Conservation (phyloP, 2,329 filamentous ascomycete species). For the Xylaria arbuscula region DNA sequence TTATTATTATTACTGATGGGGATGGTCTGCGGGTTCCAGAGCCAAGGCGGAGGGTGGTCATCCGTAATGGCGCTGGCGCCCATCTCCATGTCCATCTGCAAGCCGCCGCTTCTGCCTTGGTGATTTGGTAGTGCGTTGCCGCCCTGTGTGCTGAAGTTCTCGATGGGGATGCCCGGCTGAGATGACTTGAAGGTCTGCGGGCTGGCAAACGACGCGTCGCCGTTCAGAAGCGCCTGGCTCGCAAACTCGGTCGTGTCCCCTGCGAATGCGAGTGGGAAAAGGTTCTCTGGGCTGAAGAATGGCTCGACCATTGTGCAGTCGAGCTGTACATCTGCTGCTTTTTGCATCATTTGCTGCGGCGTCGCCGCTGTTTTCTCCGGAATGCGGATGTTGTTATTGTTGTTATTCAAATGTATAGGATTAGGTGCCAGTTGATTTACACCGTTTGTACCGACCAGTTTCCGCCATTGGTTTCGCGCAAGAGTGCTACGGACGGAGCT, state of each 20-base stretch:
- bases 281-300: slow-evolving; percentile 51
- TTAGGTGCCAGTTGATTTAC: slow-evolving; percentile 41
- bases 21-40: slow-evolving; percentile 53
- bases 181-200: slow-evolving; percentile 32
- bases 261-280: slow-evolving; percentile 47
- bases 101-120: neutral
- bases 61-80: slow-evolving; percentile 39
- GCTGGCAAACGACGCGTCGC: slow-evolving; percentile 27
- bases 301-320: slow-evolving; percentile 54
- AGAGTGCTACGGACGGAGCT: slow-evolving; percentile 59
- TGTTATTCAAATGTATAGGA: slow-evolving; percentile 4
- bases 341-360: slow-evolving; percentile 7
- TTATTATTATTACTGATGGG: neutral
- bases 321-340: slow-evolving; percentile 45
- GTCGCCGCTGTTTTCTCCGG: slow-evolving; percentile 8
- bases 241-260: slow-evolving; percentile 32
- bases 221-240: slow-evolving; percentile 32
- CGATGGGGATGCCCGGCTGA: slow-evolving; percentile 34
- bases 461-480: slow-evolving; percentile 64
- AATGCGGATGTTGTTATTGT: slow-evolving; percentile 1
- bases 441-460: slow-evolving; percentile 55
- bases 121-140: slow-evolving; percentile 20
- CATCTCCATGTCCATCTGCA: slow-evolving; percentile 19
- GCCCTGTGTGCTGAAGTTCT: slow-evolving; percentile 33
- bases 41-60: slow-evolving; percentile 54